These are phyloP conservation scores for Trypanosoma scelopori DNA, from an alignment of 208 protist species.

Conservation along the genomic window DNA sequence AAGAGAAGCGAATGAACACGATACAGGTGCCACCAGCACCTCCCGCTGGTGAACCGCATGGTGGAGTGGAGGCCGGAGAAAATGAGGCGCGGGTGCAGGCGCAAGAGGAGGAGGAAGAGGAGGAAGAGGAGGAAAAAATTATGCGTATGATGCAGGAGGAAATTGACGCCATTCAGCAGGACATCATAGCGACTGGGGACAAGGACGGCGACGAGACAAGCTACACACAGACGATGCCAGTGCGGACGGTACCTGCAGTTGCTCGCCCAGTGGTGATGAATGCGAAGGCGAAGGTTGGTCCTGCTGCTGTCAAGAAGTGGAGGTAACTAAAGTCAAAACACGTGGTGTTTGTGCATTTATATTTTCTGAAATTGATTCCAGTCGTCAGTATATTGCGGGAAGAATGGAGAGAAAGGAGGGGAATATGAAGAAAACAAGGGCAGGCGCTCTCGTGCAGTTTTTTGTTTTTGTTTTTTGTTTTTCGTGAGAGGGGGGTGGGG, in stretches of 20 bases:
- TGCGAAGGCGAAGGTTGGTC: constrained; percentile 62
- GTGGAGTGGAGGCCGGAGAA: constrained; percentile 7
- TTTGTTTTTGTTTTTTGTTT: background rate
- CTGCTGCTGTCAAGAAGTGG: constrained; percentile 55
- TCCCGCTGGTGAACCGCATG: background rate
- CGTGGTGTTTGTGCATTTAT: constrained; percentile 18
- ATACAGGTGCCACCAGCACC: background rate
- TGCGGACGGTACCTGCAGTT: constrained; percentile 30
- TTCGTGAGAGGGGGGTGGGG: no score
- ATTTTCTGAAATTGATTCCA: background rate
- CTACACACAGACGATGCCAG: constrained; percentile 52
- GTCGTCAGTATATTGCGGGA: no score
- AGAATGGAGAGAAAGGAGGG: no score
- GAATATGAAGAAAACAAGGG: no score
- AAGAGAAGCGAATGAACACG: background rate
- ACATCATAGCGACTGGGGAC: constrained; percentile 54
- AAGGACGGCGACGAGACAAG: constrained; percentile 71
- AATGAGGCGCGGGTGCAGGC: constrained; percentile 4
- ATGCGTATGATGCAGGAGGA: constrained; percentile 43
- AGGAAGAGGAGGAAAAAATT: constrained; percentile 43
- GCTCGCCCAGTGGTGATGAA: constrained; percentile 74
- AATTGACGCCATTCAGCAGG: constrained; percentile 58
- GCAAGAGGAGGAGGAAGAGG: constrained; percentile 19
- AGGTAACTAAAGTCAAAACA: constrained; percentile 11
- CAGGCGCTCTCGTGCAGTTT: background rate